Base-by-base conservation (phyloP, 345 rosid species). In the Salix arbutifolia region DNA sequence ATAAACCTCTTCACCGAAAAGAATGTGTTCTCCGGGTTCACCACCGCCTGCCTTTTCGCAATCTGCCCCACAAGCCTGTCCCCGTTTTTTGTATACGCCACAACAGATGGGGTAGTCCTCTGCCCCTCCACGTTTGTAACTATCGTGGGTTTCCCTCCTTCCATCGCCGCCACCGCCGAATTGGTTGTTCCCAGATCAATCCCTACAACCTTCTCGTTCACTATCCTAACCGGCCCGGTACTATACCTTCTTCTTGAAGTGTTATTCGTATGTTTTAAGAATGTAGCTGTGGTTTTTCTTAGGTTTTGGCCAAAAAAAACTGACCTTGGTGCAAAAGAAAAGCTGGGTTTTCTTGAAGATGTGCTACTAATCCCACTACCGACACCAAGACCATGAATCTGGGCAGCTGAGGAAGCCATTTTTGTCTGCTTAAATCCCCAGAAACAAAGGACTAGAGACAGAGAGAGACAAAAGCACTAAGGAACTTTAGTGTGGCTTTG, bases 81-180 rank as follows among this genome's bases (percentile, higher is more conserved):
- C 37, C 99, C 99, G 53, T 76, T 88, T 83, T 91, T 91, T 0
- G 98, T 89, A 71, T 96, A 96, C 5, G 99, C 99, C 74, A 92
- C 99, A 25, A 96, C 99, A 0, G 98, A 94, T 3, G 99, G 98
- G 23, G 99, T 94, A 56, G 99, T 96, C 67, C 99, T 86, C 80
- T 96, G 99, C 23, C 99, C 99, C 77, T 96, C 99, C 0, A 92
- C 97, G 78, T 96, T 94, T 2, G 98, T 91, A 17, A 96, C 97
- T 67, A 96, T 96, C 33, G 99, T 96, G 4, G 97, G 98, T 78
- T 96, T 92, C 26, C 99, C 99, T 70, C 99, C 99, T 82, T 96
- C 99, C 98, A 96, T 96, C 0, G 98, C 99, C 40, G 99, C 99
- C 42, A 92, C 99, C 0, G 98, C 98, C 21, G 99, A 96, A 75